A percentile compares a stretch with the other conserved stretches of the same genome.
These are phyloP conservation scores for Pythium brassicae DNA, from an alignment of 352 stramenopile genomes.

Conservation along the genomic window DNA sequence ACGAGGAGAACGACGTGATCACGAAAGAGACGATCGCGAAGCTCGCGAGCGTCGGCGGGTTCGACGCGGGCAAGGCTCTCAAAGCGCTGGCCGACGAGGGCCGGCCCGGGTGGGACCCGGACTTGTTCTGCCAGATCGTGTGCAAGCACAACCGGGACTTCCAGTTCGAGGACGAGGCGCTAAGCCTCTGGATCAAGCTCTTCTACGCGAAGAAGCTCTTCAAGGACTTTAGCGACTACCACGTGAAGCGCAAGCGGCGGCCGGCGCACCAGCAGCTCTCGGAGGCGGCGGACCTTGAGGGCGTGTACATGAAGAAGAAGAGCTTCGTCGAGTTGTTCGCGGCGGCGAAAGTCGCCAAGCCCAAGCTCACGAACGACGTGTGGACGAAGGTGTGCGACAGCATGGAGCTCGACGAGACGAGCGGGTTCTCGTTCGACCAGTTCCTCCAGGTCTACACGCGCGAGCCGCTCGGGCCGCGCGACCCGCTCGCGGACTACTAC, in stretches of 20 bases:
- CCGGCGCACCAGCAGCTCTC: no score
- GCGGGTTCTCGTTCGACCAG: slow-evolving; percentile 22
- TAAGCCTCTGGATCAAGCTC: slow-evolving; percentile 41
- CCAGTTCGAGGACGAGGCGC: slow-evolving; percentile 33
- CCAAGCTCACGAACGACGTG: slow-evolving; percentile 36
- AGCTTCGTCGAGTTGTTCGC: slow-evolving; percentile 34
- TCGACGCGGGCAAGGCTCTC: slow-evolving; percentile 22
- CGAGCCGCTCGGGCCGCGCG: slow-evolving; percentile 30
- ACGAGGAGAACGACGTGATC: slow-evolving; percentile 24
- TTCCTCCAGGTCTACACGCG: slow-evolving; percentile 44
- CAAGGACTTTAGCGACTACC: slow-evolving; percentile 27
- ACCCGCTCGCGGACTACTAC: slow-evolving; percentile 45
- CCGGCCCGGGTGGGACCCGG: slow-evolving; percentile 24
- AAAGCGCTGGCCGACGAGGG: slow-evolving; percentile 19
- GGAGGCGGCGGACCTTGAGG: neutral
- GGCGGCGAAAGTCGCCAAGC: slow-evolving; percentile 28
- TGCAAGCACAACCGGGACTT: slow-evolving; percentile 25
- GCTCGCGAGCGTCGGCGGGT: slow-evolving; percentile 27
- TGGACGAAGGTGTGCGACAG: slow-evolving; percentile 39
- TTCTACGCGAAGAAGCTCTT: slow-evolving; percentile 53
- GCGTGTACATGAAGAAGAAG: slow-evolving; percentile 29
- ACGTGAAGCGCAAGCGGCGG: slow-evolving; percentile 29
- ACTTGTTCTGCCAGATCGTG: slow-evolving; percentile 36
- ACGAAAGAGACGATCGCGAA: slow-evolving; percentile 29
- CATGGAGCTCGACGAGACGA: slow-evolving; percentile 27